Evolutionary conservation across 179 eudicot genomes (phyloP), one percentile per base, ranked within the genome.

Genomic region (Heliamphora pulchella): DNA sequence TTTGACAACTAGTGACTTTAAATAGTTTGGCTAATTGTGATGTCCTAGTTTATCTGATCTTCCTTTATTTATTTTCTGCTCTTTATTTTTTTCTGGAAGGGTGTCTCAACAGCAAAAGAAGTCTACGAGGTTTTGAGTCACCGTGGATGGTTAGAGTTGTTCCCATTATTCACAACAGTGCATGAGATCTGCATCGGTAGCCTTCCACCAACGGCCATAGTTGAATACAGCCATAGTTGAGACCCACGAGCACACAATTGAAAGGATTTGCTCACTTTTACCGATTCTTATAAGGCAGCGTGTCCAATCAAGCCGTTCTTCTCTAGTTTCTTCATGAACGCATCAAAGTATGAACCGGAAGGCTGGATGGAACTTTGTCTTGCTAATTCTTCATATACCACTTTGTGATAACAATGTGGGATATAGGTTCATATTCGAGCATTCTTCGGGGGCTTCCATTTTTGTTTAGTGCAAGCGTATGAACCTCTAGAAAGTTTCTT

Each of bases 141-240:
- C 84, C 86, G 89, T 50, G 88, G 86, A 67, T 96, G 98, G 97
- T 79, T 94, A 76, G 97, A 90, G 66, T 79, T 84, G 62, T 96
- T 96, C 82, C 99, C 99, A 0, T 89, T 96, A 13, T 96, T 96
- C 86, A 83, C 89, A 66, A 92, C 93, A 14, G 91, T 96, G 62
- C 98, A 96, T 74, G 96, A 96, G 91, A 96, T 96, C 87, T 91
- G 98, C 86, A 83, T 50, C 6, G 97, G 99, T 6, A 81, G 71
- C 48, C 89, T 85, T 81, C 98, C 96, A 31, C 96, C 90, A 15
- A 67, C 91, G 14, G 92, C 97, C 78, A 91, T 96, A 70, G 94
- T 94, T 15, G 89, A 86, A 79, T 88, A 90, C 80, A 87, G 87
- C 58, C 89, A 88, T 79, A 86, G 81, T 71, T 71, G 74, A 71